A percentile compares a stretch with the other conserved stretches of the same genome.
phyloP scores from a whole-genome alignment of 106 monocot species.

The Phalaenopsis equestris region DNA sequence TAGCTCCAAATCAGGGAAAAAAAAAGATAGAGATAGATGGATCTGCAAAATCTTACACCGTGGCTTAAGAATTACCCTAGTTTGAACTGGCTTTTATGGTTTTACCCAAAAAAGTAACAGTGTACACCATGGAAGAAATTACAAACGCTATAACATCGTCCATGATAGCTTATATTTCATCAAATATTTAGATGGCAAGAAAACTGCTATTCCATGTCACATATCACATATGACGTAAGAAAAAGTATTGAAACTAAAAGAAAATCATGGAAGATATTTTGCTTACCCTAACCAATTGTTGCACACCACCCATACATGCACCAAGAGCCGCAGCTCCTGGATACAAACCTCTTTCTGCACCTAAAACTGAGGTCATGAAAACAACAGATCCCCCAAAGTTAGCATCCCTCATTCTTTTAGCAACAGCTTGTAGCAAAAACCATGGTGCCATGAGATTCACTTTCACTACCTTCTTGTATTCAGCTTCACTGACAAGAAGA shows the following conservation, averaged over 20 bases:
- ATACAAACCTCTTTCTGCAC: constrained; percentile 89
- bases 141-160: neutral
- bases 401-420: constrained; percentile 65
- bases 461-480: constrained; percentile 65
- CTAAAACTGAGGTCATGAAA: constrained; percentile 65
- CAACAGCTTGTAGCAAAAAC: constrained; percentile 74
- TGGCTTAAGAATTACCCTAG: neutral
- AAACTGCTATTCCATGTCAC: neutral
- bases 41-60: no score
- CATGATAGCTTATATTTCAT: neutral
- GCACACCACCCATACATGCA: constrained; percentile 62
- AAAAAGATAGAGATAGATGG: neutral
- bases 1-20: neutral
- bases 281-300: constrained; percentile 76
- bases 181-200: neutral
- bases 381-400: constrained; percentile 66
- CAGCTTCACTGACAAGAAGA: constrained; percentile 46
- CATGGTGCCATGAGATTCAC: constrained; percentile 84
- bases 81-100: neutral
- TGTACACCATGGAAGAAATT: neutral
- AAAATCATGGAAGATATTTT: neutral
- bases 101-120: neutral
- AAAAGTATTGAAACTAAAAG: neutral
- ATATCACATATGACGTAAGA: neutral
- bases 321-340: constrained; percentile 72